Evolutionary conservation across 441 rosid species (phyloP).

Genomic region (Populus hybrid): DNA sequence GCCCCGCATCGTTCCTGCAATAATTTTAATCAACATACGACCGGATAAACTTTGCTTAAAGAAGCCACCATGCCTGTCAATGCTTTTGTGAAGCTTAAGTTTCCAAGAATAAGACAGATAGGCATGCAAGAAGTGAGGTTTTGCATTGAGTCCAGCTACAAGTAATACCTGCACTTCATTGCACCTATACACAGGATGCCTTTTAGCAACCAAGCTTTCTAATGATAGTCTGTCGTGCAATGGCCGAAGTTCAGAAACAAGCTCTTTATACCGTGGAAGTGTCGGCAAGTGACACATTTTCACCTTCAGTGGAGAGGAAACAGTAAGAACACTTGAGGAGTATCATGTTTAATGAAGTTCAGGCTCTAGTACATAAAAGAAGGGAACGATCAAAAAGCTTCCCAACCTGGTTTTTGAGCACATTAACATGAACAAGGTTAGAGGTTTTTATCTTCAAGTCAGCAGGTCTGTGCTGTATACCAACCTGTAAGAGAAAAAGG

Average conservation of each 20-base stretch:
- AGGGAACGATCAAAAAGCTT: no score
- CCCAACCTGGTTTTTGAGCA: no score
- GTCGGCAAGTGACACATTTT: slow-evolving; percentile 61
- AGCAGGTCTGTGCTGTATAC: no score
- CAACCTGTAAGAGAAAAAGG: no score
- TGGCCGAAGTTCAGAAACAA: slow-evolving; percentile 71
- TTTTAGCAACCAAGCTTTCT: slow-evolving; percentile 35
- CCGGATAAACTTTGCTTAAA: neutral
- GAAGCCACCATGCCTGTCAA: neutral
- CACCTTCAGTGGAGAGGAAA: slow-evolving; percentile 37
- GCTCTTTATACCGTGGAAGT: slow-evolving; percentile 75
- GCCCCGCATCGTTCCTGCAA: no score
- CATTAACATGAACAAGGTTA: no score
- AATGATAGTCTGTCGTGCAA: slow-evolving; percentile 58
- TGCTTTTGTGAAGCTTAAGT: neutral
- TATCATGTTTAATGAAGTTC: no score
- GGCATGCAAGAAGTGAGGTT: neutral
- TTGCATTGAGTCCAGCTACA: slow-evolving; percentile 8
- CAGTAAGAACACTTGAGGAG: no score
- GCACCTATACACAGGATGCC: slow-evolving; percentile 53
- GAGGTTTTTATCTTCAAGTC: no score
- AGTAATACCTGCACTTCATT: slow-evolving; percentile 75
- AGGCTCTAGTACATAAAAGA: no score
- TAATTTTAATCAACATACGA: no score
- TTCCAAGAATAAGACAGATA: neutral